Percentiles rank a stretch among this genome's conserved stretches.
Conservation (phyloP, 2,329 filamentous ascomycete genomes). For the Clonostachys sp. region DNA sequence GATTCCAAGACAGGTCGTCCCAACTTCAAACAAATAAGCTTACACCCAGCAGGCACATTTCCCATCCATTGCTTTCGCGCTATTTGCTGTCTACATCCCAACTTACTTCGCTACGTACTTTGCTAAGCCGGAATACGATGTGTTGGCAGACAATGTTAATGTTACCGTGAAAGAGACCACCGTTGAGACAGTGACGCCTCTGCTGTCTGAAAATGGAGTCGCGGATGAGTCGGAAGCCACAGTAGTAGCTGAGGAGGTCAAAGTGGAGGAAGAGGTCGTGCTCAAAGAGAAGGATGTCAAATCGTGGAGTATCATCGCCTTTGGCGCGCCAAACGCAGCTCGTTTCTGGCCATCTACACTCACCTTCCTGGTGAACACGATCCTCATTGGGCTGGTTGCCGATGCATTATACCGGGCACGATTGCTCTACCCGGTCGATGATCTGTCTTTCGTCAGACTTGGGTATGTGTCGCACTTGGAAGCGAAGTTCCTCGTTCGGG, state of each 20-base stretch:
- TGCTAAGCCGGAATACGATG: conserved; percentile 49
- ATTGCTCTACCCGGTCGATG: conserved; percentile 62
- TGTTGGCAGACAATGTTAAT: conserved; percentile 58
- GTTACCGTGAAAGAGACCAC: conserved; percentile 45
- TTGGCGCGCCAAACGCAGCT: conserved; percentile 71
- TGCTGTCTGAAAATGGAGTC: conserved; percentile 21
- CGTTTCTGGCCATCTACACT: conserved; percentile 61
- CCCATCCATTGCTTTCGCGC: conserved; percentile 51
- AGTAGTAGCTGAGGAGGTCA: conserved; percentile 44
- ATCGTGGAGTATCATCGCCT: conserved; percentile 62
- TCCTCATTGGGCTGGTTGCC: conserved; percentile 62
- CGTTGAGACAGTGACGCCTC: conserved; percentile 14
- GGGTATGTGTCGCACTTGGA: conserved; percentile 80
- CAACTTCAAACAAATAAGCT: not conserved
- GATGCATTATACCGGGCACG: conserved; percentile 77
- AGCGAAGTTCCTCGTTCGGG: conserved; percentile 78
- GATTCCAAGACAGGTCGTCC: conserved; percentile 3
- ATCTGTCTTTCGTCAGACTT: conserved; percentile 80
- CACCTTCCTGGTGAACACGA: conserved; percentile 69
- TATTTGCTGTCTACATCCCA: conserved; percentile 62
- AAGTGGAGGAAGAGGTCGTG: conserved; percentile 59
- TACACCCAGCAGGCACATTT: conserved; percentile 22
- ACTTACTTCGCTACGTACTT: conserved; percentile 57
- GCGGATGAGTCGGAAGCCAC: conserved; percentile 19
- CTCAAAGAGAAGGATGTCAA: conserved; percentile 52